Evolutionary conservation across 2,329 filamentous ascomycete genomes (phyloP), one percentile per base, ranked within the genome.

Genomic region (Apiospora phragmitis): DNA sequence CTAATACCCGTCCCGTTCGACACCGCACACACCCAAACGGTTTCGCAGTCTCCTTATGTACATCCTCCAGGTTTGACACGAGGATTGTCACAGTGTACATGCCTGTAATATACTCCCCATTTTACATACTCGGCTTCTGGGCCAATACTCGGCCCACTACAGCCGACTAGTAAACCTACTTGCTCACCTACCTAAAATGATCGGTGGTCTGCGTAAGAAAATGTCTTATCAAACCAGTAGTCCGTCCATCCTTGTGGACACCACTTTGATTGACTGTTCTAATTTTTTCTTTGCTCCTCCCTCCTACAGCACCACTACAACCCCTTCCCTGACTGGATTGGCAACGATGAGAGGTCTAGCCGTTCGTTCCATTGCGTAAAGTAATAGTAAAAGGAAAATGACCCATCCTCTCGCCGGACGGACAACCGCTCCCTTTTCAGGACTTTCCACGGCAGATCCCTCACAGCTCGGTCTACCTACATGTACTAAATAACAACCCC

Each of bases 161-260:
- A n/a, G 21, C 55, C 32, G 29, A 38, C 55, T 62, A 62, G 55
- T 62, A 62, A 62, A 62, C 55, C 32, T 62, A 38, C 55, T 59
- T 35, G 7, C 51, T 55, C 51, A 59, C 51, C 51, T 59, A 59
- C 51, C 51, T 18, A 32, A 35, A 59, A 35, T 11, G 51, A 35
- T 59, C 55, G 55, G 29, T 62, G 55, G 55, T 38, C 32, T 62
- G 43, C 18, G 55, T 62, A 62, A 62, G 32, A 24, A 62, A 62
- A 62, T 38, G 55, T 62, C 55, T 62, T 62, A 62, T 62, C 55
- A 38, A 32, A 62, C 49, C 51, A 59, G 55, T 62, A 62, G 43
- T n/a, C 43, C 43, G 55, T 38, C 55, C 32, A 32, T 21, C 29
- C 49, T 18, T 38, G 55, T 62, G 55, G 55, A 6, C 55, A 38